These are phyloP conservation scores for Citrus sp. DNA, from an alignment of 345 rosid species.

Conservation along the genomic window DNA sequence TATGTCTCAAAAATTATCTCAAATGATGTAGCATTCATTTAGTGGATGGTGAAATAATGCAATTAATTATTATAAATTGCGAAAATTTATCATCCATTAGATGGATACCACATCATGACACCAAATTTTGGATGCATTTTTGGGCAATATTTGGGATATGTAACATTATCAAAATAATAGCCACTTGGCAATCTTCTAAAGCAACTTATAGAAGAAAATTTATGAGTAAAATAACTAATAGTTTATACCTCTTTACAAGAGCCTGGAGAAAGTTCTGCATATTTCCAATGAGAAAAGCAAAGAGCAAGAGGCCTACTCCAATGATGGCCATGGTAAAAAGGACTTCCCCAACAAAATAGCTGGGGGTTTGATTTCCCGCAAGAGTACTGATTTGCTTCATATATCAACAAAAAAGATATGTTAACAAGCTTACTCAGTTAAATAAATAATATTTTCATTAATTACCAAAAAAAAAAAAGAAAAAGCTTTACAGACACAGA, in stretches of 20 bases:
- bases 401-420: slow-evolving; percentile 1
- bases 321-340: slow-evolving; percentile 79
- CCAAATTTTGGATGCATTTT: background rate
- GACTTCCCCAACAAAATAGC: slow-evolving; percentile 79
- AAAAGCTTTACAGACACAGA: background rate
- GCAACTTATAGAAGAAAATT: background rate
- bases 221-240: background rate
- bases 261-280: slow-evolving; percentile 95
- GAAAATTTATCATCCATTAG: too few relatives aligned
- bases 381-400: slow-evolving; percentile 94
- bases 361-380: slow-evolving; percentile 83
- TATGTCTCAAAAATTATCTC: background rate
- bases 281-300: slow-evolving; percentile 91
- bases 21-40: background rate
- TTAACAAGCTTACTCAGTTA: background rate
- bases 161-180: background rate
- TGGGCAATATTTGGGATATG: background rate
- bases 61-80: background rate
- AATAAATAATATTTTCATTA: background rate
- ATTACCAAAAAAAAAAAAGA: background rate
- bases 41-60: background rate
- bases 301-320: slow-evolving; percentile 86
- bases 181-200: background rate
- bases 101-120: background rate
- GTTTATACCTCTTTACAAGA: slow-evolving; percentile 63